Conservation (phyloP, 306 rosid species). For the Prunus persica region DNA sequence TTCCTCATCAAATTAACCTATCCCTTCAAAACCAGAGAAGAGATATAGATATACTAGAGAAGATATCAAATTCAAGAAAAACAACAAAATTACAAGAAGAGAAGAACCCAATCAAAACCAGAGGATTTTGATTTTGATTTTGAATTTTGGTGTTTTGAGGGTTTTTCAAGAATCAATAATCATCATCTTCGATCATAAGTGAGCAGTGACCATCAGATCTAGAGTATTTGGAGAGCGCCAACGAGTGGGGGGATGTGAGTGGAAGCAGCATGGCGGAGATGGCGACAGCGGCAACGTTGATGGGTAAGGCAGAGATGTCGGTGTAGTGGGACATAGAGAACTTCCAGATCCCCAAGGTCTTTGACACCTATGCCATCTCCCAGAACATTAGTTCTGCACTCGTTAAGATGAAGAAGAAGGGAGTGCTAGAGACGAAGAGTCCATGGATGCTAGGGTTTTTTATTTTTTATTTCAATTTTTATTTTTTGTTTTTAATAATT, state of each 20-base stretch:
- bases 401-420: conserved; percentile 21
- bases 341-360: conserved; percentile 56
- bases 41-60: too few species aligned
- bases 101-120: neutral
- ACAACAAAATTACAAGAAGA: neutral
- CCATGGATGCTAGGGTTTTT: too few species aligned
- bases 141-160: neutral
- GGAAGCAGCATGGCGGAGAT: neutral
- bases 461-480: too few species aligned
- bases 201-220: neutral
- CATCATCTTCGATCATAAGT: neutral
- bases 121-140: neutral
- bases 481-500: too few species aligned
- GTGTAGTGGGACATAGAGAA: conserved; percentile 92
- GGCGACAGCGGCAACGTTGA: neutral
- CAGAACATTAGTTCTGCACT: conserved; percentile 74
- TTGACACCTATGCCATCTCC: conserved; percentile 55
- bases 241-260: conserved; percentile 40
- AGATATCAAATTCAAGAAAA: neutral
- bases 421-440: too few species aligned
- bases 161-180: neutral
- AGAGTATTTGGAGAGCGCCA: neutral
- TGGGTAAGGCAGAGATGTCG: conserved; percentile 52
- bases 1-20: too few species aligned
- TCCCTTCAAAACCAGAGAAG: too few species aligned